phyloP scores from a whole-genome alignment of 2,329 filamentous ascomycete species.

The Alternaria rosae region DNA sequence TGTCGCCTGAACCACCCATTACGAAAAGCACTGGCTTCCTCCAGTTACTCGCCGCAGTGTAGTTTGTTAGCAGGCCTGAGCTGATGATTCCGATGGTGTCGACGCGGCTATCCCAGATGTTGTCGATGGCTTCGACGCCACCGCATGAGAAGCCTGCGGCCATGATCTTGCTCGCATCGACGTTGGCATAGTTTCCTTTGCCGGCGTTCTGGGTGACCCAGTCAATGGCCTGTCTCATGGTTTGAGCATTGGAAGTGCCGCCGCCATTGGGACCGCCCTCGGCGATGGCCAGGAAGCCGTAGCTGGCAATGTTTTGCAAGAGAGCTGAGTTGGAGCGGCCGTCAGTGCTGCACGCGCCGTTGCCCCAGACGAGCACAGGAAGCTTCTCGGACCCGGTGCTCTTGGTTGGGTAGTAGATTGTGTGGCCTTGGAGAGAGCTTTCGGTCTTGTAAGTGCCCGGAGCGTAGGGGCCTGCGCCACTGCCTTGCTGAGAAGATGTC shows the following conservation, averaged over 20 bases:
- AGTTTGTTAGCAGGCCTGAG: slow-evolving; percentile 22
- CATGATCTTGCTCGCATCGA: slow-evolving; percentile 26
- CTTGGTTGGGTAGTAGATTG: slow-evolving; percentile 23
- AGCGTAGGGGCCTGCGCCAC: slow-evolving; percentile 3
- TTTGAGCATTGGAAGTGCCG: slow-evolving; percentile 12
- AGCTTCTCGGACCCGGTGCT: slow-evolving; percentile 14
- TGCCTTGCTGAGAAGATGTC: neutral
- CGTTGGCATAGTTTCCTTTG: slow-evolving; percentile 25
- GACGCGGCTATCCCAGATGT: slow-evolving; percentile 23
- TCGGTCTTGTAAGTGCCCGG: slow-evolving; percentile 16
- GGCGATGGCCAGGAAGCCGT: slow-evolving; percentile 31
- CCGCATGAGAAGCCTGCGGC: slow-evolving; percentile 26
- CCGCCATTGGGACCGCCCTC: slow-evolving; percentile 19
- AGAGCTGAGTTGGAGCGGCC: slow-evolving; percentile 20
- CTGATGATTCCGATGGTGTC: slow-evolving; percentile 22
- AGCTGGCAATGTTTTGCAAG: slow-evolving; percentile 14
- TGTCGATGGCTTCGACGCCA: slow-evolving; percentile 23
- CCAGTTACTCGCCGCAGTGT: slow-evolving; percentile 12
- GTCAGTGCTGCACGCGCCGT: slow-evolving; percentile 31
- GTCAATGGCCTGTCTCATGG: slow-evolving; percentile 23
- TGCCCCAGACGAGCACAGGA: slow-evolving; percentile 35
- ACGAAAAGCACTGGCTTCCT: slow-evolving; percentile 26
- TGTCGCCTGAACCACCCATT: slow-evolving; percentile 23
- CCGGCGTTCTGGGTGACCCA: slow-evolving; percentile 22
- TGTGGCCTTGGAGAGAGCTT: slow-evolving; percentile 17